These are phyloP conservation scores for Boletus fagicola DNA, from an alignment of 768 basidiomycete genomes.

Conservation along the genomic window DNA sequence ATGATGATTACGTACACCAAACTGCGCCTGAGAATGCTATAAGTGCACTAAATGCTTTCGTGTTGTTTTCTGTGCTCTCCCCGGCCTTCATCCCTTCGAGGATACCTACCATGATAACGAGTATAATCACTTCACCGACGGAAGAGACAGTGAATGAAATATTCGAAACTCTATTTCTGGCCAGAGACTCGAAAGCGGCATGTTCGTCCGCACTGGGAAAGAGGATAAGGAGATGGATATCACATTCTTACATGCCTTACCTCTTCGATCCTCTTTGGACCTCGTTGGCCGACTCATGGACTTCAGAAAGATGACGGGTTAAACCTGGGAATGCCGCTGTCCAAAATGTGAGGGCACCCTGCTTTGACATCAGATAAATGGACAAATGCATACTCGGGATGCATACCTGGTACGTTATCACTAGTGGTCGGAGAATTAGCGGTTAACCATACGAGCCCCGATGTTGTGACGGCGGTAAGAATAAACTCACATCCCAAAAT, in stretches of 20 bases:
- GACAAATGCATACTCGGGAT: background rate
- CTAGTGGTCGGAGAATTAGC: constrained; percentile 29
- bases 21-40: constrained; percentile 78
- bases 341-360: constrained; percentile 78
- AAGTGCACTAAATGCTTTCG: constrained; percentile 70
- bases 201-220: constrained; percentile 47
- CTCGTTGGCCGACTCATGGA: constrained; percentile 49
- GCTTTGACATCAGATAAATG: background rate
- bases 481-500: constrained; percentile 55
- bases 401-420: constrained; percentile 68
- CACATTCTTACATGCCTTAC: constrained; percentile 30
- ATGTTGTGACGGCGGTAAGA: background rate
- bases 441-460: background rate
- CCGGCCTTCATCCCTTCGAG: constrained; percentile 62
- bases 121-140: constrained; percentile 64
- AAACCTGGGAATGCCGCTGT: constrained; percentile 80
- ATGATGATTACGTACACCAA: constrained; percentile 52
- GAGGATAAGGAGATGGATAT: background rate
- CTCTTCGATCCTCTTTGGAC: constrained; percentile 44
- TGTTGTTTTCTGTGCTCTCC: constrained; percentile 67
- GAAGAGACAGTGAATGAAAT: constrained; percentile 71
- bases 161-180: constrained; percentile 72
- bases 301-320: constrained; percentile 65
- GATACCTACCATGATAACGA: constrained; percentile 74
- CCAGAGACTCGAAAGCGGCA: constrained; percentile 55